Evolutionary conservation across 306 rosid genomes (phyloP).

Genomic region (Prunus salicina): DNA sequence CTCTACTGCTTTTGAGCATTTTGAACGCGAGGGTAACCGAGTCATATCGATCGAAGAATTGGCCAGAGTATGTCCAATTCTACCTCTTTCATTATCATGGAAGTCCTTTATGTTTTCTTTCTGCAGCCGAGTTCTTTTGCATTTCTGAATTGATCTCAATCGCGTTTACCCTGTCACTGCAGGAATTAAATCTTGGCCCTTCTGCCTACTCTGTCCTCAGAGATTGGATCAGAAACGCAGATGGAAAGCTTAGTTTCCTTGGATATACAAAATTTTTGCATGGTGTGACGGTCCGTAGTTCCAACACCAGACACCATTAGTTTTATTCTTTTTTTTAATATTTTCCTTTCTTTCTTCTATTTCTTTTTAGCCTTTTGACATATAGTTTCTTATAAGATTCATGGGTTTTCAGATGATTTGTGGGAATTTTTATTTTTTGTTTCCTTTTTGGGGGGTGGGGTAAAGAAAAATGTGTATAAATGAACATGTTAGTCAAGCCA

Average conservation of each 20-base stretch:
- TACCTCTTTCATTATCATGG: not conserved
- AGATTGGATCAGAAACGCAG: constrained; percentile 84
- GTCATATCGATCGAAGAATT: constrained; percentile 79
- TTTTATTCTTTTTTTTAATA: not conserved
- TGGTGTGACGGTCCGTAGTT: constrained; percentile 82
- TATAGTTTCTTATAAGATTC: constrained; percentile 40
- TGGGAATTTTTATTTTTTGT: constrained; percentile 16
- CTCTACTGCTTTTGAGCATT: constrained; percentile 69
- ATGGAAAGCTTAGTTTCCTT: constrained; percentile 94
- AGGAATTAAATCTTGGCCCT: constrained; percentile 93
- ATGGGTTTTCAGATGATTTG: constrained; percentile 38
- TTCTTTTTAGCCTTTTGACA: constrained; percentile 34
- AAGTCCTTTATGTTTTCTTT: not conserved
- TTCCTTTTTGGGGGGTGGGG: constrained; percentile 21
- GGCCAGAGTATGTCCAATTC: constrained; percentile 59
- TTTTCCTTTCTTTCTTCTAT: not conserved
- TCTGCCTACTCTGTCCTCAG: constrained; percentile 63
- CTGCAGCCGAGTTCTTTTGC: not conserved
- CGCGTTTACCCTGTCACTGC: constrained; percentile 11
- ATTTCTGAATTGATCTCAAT: not conserved
- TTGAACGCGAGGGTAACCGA: constrained; percentile 80
- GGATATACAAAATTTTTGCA: constrained; percentile 98
- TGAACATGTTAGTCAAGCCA: constrained; percentile 30
- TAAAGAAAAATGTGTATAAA: constrained; percentile 43
- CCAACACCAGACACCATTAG: constrained; percentile 72